phyloP scores from a whole-genome alignment of 2,329 filamentous ascomycete genomes.

The Nemania sp. region DNA sequence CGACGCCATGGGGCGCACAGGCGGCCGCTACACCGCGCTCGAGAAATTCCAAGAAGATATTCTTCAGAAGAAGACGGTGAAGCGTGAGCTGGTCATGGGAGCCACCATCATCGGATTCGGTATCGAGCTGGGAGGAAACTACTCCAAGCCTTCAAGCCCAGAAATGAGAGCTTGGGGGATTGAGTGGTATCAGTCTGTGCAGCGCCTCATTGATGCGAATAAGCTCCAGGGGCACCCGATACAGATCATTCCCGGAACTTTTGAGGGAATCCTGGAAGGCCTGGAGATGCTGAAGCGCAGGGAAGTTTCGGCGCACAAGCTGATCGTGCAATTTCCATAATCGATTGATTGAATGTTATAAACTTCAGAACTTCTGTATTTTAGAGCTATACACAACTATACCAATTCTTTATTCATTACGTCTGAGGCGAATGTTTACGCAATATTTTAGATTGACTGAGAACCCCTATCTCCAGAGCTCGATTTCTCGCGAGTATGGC shows the following conservation, averaged over 20 bases:
- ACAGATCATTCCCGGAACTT: neutral
- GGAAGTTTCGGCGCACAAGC: neutral
- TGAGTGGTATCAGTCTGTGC: neutral
- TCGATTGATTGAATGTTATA: too few relatives aligned
- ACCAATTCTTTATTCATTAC: too few relatives aligned
- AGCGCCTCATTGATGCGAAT: neutral
- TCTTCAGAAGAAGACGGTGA: neutral
- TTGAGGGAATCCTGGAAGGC: slow-evolving; percentile 15
- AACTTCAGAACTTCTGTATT: too few relatives aligned
- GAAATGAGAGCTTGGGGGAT: neutral
- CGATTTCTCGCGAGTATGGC: too few relatives aligned
- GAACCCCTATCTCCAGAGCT: too few relatives aligned
- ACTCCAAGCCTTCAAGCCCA: too few relatives aligned
- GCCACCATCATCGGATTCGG: too few relatives aligned
- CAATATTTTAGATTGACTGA: too few relatives aligned
- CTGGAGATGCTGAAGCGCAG: slow-evolving; percentile 13
- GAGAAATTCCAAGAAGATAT: neutral
- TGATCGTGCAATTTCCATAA: neutral
- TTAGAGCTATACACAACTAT: too few relatives aligned
- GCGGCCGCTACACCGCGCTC: neutral
- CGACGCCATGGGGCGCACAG: neutral
- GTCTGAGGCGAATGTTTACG: too few relatives aligned
- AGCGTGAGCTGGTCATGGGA: neutral
- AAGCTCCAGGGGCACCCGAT: slow-evolving; percentile 14
- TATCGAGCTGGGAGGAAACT: too few relatives aligned